Conservation (phyloP, 1,139 yeast species). For the Geotrichum europaeum region DNA sequence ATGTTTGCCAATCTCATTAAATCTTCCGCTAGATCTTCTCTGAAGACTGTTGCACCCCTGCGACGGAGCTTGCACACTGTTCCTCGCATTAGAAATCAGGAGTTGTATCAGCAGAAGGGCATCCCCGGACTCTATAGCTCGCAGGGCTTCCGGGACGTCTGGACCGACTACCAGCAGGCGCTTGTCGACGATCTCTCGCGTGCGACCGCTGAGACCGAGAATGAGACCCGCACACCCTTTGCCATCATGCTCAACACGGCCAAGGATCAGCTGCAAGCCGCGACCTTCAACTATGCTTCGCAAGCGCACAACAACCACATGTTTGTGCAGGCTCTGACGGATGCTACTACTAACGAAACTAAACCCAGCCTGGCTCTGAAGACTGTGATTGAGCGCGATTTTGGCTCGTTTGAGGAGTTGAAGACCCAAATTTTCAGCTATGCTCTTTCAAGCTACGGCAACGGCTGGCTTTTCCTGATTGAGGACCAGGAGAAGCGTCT, state of each 20-base stretch:
- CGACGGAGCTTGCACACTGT: conserved; percentile 49
- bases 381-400: conserved; percentile 34
- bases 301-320: conserved; percentile 91
- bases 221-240: conserved; percentile 73
- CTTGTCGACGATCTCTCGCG: conserved; percentile 65
- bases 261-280: conserved; percentile 60
- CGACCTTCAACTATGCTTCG: conserved; percentile 79
- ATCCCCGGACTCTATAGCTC: conserved; percentile 67
- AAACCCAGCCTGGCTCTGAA: conserved; percentile 32
- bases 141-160: conserved; percentile 62
- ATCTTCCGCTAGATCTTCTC: neutral
- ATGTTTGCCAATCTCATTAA: neutral
- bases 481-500: conserved; percentile 67
- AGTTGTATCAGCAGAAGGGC: conserved; percentile 44
- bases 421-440: conserved; percentile 47
- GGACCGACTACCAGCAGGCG: conserved; percentile 74
- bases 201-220: conserved; percentile 60
- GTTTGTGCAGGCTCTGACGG: conserved; percentile 61
- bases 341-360: conserved; percentile 25
- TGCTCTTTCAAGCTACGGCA: conserved; percentile 55
- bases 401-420: conserved; percentile 48
- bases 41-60: neutral
- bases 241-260: conserved; percentile 72
- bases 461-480: conserved; percentile 86
- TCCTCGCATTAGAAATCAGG: conserved; percentile 49